Conservation (phyloP, 352 stramenopile genomes). For the Pythium aristosporum region DNA sequence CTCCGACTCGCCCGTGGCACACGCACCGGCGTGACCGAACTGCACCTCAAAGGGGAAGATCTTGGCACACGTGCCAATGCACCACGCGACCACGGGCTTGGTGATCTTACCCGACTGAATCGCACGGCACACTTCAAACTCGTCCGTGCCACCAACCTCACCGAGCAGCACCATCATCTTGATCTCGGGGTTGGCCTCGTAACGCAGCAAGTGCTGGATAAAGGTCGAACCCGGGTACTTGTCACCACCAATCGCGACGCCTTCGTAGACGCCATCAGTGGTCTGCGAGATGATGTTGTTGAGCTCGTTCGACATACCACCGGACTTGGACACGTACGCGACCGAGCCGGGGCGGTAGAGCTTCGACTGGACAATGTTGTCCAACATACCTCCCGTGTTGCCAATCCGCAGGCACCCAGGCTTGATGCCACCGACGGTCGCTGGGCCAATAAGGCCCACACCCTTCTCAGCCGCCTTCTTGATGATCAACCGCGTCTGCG, state of each 20-base stretch:
- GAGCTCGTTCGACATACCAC: slow-evolving; percentile 97
- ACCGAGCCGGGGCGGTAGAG: slow-evolving; percentile 95
- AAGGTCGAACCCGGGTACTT: slow-evolving; percentile 96
- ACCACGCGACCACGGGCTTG: slow-evolving; percentile 98
- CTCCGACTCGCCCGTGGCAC: slow-evolving; percentile 91
- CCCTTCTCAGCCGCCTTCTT: slow-evolving; percentile 90
- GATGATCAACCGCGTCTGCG: slow-evolving; percentile 93
- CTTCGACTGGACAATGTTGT: slow-evolving; percentile 98
- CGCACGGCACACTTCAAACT: slow-evolving; percentile 94
- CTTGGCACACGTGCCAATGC: slow-evolving; percentile 96
- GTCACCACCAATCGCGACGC: slow-evolving; percentile 93
- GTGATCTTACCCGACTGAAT: slow-evolving; percentile 93
- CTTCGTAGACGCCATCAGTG: slow-evolving; percentile 96
- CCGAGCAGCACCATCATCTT: slow-evolving; percentile 97
- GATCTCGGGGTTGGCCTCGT: slow-evolving; percentile 94
- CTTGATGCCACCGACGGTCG: slow-evolving; percentile 97
- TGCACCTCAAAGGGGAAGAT: slow-evolving; percentile 98
- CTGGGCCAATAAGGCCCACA: slow-evolving; percentile 94
- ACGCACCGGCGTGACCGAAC: slow-evolving; percentile 95
- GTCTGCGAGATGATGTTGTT: slow-evolving; percentile 98
- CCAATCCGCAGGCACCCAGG: slow-evolving; percentile 96
- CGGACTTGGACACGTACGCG: slow-evolving; percentile 96
- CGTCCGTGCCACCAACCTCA: slow-evolving; percentile 95
- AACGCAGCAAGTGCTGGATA: slow-evolving; percentile 96
- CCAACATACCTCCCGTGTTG: slow-evolving; percentile 97